Conservation (phyloP, 2,329 filamentous ascomycete genomes). For the Neonectria faginata region DNA sequence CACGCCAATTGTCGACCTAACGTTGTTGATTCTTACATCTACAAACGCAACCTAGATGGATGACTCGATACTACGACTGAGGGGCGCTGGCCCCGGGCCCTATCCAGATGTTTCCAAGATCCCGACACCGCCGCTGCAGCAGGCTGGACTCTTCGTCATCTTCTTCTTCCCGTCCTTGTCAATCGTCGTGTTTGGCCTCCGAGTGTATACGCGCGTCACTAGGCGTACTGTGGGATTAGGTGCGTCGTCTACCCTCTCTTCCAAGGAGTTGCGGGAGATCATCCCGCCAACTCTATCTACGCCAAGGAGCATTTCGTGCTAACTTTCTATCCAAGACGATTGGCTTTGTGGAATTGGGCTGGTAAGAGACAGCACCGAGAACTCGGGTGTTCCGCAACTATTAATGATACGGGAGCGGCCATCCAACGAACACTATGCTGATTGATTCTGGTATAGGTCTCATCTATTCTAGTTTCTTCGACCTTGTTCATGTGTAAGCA, state of each 20-base stretch:
- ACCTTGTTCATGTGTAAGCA: constrained; percentile 46
- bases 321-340: constrained; percentile 40
- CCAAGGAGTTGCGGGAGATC: background rate
- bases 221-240: constrained; percentile 45
- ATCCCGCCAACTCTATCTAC: background rate
- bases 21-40: background rate
- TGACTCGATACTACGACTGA: constrained; percentile 12
- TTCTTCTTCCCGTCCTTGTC: constrained; percentile 50
- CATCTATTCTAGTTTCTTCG: constrained; percentile 33
- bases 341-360: constrained; percentile 42
- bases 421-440: background rate
- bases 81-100: constrained; percentile 21
- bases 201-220: constrained; percentile 46
- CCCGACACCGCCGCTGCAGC: constrained; percentile 50
- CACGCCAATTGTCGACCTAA: background rate
- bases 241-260: constrained; percentile 8
- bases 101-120: constrained; percentile 45
- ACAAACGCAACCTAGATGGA: constrained; percentile 9
- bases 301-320: constrained; percentile 1
- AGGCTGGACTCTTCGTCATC: constrained; percentile 45
- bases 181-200: constrained; percentile 41
- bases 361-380: constrained; percentile 8
- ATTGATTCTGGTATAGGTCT: constrained; percentile 13
- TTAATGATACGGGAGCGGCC: background rate
- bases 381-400: background rate